These are phyloP conservation scores for Colletotrichum noveboracense DNA, from an alignment of 2,329 filamentous ascomycete genomes.

Conservation along the genomic window DNA sequence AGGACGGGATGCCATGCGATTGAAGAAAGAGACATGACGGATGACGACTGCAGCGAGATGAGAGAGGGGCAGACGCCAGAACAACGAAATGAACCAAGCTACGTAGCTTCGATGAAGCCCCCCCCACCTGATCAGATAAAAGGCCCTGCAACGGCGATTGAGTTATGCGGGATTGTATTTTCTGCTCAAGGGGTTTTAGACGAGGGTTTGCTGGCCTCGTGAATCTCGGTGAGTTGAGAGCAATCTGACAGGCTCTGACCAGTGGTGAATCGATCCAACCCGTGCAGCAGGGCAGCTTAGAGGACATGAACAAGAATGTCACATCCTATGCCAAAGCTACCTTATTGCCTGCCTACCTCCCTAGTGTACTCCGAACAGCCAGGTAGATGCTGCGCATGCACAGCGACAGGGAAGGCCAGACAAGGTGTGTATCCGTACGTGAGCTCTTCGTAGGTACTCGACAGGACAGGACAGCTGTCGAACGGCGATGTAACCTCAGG, in stretches of 20 bases:
- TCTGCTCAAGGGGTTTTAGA: neutral
- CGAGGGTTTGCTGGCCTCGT: neutral
- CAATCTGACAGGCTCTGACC: neutral
- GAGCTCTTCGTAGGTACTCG: neutral
- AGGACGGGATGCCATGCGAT: neutral
- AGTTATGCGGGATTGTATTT: neutral
- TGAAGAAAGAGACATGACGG: neutral
- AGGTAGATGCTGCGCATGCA: neutral
- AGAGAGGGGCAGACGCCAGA: neutral
- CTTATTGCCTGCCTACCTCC: neutral
- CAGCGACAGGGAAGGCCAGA: neutral
- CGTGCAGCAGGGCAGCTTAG: neutral
- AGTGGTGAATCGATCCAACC: neutral
- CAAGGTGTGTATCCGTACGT: neutral
- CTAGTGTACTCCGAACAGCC: neutral
- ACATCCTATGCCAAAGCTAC: neutral
- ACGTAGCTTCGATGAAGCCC: neutral
- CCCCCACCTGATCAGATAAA: neutral
- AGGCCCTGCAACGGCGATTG: slow-evolving; percentile 4
- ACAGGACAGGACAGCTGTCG: neutral
- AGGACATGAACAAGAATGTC: neutral
- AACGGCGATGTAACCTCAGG: neutral
- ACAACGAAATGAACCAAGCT: neutral
- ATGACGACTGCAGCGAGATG: slow-evolving; percentile 8
- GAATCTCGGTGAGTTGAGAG: neutral